Percentiles rank a stretch among this genome's conserved stretches.
These are phyloP conservation scores for Juglanconis oblonga DNA, from an alignment of 2,329 filamentous ascomycete species.

Conservation along the genomic window DNA sequence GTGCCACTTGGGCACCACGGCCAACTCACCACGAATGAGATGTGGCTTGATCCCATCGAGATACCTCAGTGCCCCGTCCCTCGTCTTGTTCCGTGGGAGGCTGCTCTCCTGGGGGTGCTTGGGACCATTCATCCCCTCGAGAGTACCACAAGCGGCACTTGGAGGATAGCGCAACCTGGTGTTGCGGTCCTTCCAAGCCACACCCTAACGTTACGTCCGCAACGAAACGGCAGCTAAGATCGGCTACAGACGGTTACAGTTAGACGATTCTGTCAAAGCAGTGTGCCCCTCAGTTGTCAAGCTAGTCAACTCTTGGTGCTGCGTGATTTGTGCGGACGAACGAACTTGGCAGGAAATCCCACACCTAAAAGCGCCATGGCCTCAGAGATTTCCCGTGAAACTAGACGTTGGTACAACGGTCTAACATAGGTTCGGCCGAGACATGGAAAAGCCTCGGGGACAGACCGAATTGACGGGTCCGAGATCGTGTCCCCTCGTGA, in stretches of 20 bases:
- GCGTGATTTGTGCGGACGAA: neutral
- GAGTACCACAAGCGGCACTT: constrained; percentile 8
- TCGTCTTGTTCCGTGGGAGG: neutral
- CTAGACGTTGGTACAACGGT: neutral
- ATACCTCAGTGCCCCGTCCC: neutral
- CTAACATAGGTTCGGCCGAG: neutral
- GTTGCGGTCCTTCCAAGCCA: constrained; percentile 10
- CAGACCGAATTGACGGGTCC: neutral
- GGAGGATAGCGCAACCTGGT: constrained; percentile 6
- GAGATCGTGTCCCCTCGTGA: neutral
- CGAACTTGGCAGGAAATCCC: too few relatives aligned
- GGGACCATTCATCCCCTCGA: neutral
- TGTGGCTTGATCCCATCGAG: neutral
- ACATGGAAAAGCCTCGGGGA: neutral
- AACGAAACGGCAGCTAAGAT: constrained; percentile 6
- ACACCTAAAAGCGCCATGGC: too few relatives aligned
- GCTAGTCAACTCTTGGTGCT: neutral
- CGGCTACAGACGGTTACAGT: neutral
- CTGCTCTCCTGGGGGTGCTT: neutral
- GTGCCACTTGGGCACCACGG: constrained; percentile 4
- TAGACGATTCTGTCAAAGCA: neutral
- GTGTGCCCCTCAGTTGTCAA: neutral
- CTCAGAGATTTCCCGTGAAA: too few relatives aligned
- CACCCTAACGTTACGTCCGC: constrained; percentile 13
- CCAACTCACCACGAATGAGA: constrained; percentile 7